Evolutionary conservation across 2,329 filamentous ascomycete genomes (phyloP).

Genomic region (Emericellopsis atlantica): DNA sequence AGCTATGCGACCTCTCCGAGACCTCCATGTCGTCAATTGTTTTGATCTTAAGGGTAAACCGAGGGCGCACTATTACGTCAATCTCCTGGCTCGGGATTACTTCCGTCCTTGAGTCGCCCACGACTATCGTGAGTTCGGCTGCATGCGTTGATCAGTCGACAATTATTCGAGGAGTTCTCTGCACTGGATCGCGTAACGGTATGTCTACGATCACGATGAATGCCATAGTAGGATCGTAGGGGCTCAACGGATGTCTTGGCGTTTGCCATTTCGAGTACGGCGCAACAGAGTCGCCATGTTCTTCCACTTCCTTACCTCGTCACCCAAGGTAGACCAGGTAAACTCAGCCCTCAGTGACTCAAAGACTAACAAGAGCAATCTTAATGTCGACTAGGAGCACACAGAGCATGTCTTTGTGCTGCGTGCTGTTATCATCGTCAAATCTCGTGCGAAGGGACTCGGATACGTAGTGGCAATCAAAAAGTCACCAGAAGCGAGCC

Average conservation of each 20-base stretch:
- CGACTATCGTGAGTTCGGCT: no score
- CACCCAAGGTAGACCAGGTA: conserved; percentile 14
- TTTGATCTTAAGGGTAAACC: no score
- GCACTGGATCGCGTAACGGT: background rate
- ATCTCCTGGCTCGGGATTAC: background rate
- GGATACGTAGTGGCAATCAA: conserved; percentile 15
- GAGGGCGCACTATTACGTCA: background rate
- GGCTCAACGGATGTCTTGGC: conserved; percentile 5
- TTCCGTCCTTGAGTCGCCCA: no score
- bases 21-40: no score
- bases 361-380: conserved; percentile 15
- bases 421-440: conserved; percentile 14
- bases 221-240: conserved; percentile 21
- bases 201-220: conserved; percentile 9
- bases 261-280: conserved; percentile 1
- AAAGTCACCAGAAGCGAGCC: conserved; percentile 18
- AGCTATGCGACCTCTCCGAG: no score
- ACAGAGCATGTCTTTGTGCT: conserved; percentile 17
- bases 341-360: conserved; percentile 22
- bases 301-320: background rate
- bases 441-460: conserved; percentile 16
- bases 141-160: no score
- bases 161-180: background rate
- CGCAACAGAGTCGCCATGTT: conserved; percentile 8
- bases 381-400: conserved; percentile 17